Percentiles rank a stretch among this genome's conserved stretches.
Conservation (phyloP, 441 rosid species). For the Hura crepitans region DNA sequence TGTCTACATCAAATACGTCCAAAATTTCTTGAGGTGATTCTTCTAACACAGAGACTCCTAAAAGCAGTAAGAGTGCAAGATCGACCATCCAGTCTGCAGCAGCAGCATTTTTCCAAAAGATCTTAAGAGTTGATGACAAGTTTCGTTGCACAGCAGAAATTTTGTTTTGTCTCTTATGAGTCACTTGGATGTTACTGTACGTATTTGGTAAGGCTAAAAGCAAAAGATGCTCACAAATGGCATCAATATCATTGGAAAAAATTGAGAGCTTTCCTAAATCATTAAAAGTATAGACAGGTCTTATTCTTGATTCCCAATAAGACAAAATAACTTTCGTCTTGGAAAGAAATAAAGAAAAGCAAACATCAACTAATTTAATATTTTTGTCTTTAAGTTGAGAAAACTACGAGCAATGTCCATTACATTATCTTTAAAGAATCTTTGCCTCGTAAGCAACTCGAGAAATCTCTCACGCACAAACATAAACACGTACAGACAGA, state of each 20-base stretch:
- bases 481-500: too few species aligned
- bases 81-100: too few species aligned
- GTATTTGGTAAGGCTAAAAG: not conserved
- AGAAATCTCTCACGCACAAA: not conserved
- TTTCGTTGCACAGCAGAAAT: not conserved
- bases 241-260: constrained; percentile 17
- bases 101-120: too few species aligned
- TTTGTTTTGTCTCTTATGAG: constrained; percentile 4
- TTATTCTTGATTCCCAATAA: constrained; percentile 15
- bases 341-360: not conserved
- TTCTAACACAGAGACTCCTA: too few species aligned
- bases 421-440: not conserved
- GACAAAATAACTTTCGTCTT: constrained; percentile 21
- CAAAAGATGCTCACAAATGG: not conserved
- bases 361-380: not conserved
- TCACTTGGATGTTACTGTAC: not conserved
- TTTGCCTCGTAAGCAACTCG: constrained; percentile 1
- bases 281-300: constrained; percentile 5
- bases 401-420: not conserved
- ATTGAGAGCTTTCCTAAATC: not conserved
- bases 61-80: too few species aligned
- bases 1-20: too few species aligned
- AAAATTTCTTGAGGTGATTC: too few species aligned
- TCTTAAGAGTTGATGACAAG: too few species aligned
- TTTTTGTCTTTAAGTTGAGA: constrained; percentile 3